Evolutionary conservation across 306 rosid genomes (phyloP), one percentile per base, ranked within the genome.

Genomic region (Mucuna pruriens): DNA sequence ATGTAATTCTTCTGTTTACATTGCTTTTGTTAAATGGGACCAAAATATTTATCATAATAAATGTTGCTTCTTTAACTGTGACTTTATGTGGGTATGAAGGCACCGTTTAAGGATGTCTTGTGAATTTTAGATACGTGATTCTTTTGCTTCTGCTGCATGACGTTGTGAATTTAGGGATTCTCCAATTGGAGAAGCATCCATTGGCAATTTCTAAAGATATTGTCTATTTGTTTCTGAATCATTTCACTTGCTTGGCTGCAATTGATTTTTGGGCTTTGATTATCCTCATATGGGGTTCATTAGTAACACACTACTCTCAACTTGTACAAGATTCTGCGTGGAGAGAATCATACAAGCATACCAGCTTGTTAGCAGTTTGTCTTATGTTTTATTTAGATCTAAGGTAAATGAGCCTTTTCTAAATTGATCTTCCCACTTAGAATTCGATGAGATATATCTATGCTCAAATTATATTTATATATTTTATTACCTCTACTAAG

Each of bases 91-190:
- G 71, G 33, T 40, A 66, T 42, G 69, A 25, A 74, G 34, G 26
- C 36, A 74, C 38, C 39, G 15, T 61, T 46, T 34, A 17, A 66
- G n/a, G 34, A 80, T 55, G 38, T n/a, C 57, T 58, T 17, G 0
- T 68, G 82, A 76, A 60, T 63, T 46, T 38, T n/a, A 67, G 71
- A 63, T 46, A 72, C 31, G 22, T 31, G 31, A 40, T 48, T 49
- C 22, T 52, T 15, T 66, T 39, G 75, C 64, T 77, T 51, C 70
- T 77, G 61, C 46, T 25, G 36, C 31, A 45, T 65, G 66, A 44
- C 17, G 55, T 34, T 78, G 76, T 58, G 80, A 42, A 52, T 31
- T 78, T 55, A 36, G 64, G 46, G 26, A 42, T 8, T 65, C 19
- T 57, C 36, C 36, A 26, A 33, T 8, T 68, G 33, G 45, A 75